phyloP scores from a whole-genome alignment of 2,329 filamentous ascomycete genomes.

The Diaporthe destruens region DNA sequence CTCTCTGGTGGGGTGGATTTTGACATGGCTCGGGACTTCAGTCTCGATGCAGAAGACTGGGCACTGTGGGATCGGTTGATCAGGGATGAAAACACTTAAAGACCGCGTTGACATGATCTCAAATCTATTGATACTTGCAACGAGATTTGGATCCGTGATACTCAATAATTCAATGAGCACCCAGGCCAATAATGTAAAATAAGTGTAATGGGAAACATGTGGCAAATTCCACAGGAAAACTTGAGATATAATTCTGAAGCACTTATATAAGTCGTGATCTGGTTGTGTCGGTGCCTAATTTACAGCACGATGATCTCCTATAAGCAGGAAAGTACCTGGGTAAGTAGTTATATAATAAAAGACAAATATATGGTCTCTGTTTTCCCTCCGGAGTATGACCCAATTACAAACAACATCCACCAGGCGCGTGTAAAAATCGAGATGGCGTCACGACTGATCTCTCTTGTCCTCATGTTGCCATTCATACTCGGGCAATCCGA shows the following conservation, averaged over 20 bases:
- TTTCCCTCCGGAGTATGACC: neutral
- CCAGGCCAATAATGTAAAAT: too few relatives aligned
- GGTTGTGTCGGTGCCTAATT: neutral
- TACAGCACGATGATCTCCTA: neutral
- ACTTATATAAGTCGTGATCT: neutral
- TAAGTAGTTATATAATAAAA: too few relatives aligned
- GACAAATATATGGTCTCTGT: too few relatives aligned
- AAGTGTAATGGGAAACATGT: too few relatives aligned
- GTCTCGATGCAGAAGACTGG: slow-evolving; percentile 45
- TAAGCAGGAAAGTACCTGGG: too few relatives aligned
- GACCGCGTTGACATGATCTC: neutral
- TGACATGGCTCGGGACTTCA: slow-evolving; percentile 40
- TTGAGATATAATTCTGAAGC: neutral
- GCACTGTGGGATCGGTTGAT: slow-evolving; percentile 47
- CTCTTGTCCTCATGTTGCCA: slow-evolving; percentile 26
- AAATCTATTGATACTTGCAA: neutral
- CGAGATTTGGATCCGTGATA: too few relatives aligned
- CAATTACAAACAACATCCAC: neutral
- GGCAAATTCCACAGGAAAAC: too few relatives aligned
- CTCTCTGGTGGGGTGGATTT: neutral
- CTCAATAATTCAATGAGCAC: too few relatives aligned
- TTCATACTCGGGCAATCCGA: slow-evolving; percentile 55
- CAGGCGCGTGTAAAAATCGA: neutral
- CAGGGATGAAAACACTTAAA: neutral
- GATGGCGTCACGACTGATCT: neutral